Evolutionary conservation across 495 filamentous ascomycete genomes (phyloP), one percentile per base, ranked within the genome.

Genomic region (Immersiella caudata): DNA sequence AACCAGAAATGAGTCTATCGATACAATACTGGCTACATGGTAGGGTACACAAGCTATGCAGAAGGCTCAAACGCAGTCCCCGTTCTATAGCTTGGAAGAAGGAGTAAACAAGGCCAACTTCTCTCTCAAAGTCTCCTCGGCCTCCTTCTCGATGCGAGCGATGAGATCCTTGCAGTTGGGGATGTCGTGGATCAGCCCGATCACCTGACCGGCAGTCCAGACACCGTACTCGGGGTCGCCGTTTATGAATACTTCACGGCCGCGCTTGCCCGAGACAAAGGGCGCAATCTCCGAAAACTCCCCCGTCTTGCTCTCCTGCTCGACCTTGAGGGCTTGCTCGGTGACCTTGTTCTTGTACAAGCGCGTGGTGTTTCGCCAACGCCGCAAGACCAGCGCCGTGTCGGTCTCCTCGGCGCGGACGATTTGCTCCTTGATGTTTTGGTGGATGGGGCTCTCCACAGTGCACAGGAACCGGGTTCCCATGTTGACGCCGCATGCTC

Each of bases 401-500:
- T 98, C 93, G 24, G 89, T 92, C 83, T 99, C 95, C 67, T 91
- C 83, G 2, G 94, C 91, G 60, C 88, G 84, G 40, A 97, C 93
- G 74, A 97, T 99, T 70, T 91, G 85, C 77, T 93, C 84, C 83
- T 99, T 99, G 78, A 99, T 90, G 62, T 96, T 96, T 54, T 88
- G 77, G 80, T 99, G 95, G 64, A 99, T 93, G 0, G 95, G 95
- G 52, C 91, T 89, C 76, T 97, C 94, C 12, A 94, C 86, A 6
- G 94, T 97, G 79, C 90, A 93, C 89, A 97, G 93, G 79, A 97
- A 97, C 24, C 93, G 84, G 9, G 93, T 97, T 54, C 93, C 93
- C 93, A 96, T 94, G 79, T 99, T 99, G 76, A 97, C 91, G 66
- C 95, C 95, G 77, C 94, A 93, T 0, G 95, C 95, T 6, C 95